Base-by-base conservation (phyloP, 306 rosid species). In the Lathyrus sativus region DNA sequence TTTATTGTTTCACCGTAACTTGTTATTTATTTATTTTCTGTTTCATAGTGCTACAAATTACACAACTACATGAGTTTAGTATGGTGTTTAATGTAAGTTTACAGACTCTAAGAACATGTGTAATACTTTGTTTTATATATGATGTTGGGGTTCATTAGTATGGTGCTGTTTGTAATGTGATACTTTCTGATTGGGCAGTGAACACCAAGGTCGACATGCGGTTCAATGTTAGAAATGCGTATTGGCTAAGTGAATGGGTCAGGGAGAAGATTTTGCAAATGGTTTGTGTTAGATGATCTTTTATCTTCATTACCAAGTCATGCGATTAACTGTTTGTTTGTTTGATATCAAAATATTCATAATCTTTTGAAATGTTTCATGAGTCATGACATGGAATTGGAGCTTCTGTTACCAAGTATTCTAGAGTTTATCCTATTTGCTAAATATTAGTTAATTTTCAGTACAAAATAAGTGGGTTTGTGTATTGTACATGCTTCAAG, bases 191-290 rank as follows among this genome's bases (percentile, higher is more conserved):
- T 67, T 66, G 73, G 49, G 53, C 91, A 88, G 98, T 93, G 86
- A 93, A 90, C 74, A 93, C 97, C 14, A 88, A 93, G 93, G 97
- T 93, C 73, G 98, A 93, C 68, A 93, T 93, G 98, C 97, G 98
- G 15, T 93, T 93, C 86, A 90, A 88, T 62, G 89, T 93, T 59
- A 60, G 81, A 67, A 85, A 86, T 48, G 96, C 96, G 1, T 46
- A 80, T 78, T 92, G 98, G 96, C 82, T 90, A 22, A 80, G 88
- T 65, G 90, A 90, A 26, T 79, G 89, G 79, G 76, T 93, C 73
- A 83, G 91, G 82, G 98, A 93, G 59, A 88, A 35, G 87, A 93
- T 93, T 74, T 29, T 86, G 37, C 96, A 86, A 78, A 83, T 74
- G 91, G 96, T 88, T 73, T 81, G 87, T 78, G 18, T 18, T 71